Conservation (phyloP, 1,139 yeast genomes). For the Scheffersomyces quercinus region DNA sequence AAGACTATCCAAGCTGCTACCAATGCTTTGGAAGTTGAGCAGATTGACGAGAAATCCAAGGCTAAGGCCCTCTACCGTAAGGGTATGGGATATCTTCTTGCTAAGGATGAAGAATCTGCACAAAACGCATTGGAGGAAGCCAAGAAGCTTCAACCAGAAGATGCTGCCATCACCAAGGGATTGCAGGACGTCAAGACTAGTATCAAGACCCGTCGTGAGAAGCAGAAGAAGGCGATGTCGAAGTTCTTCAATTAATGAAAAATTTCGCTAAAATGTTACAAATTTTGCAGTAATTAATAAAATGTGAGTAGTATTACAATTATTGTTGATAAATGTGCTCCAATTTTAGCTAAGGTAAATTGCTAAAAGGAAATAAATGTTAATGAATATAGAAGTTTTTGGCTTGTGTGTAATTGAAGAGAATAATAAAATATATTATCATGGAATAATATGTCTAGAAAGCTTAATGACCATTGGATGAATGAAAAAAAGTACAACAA, state of each 20-base stretch:
- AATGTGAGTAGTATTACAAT: background rate
- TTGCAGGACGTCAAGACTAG: conserved; percentile 58
- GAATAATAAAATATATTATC: too few relatives aligned
- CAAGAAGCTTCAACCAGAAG: conserved; percentile 63
- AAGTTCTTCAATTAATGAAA: conserved; percentile 58
- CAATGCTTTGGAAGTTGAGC: conserved; percentile 65
- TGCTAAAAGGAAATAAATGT: too few relatives aligned
- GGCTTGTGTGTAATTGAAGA: too few relatives aligned
- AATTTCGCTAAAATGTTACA: background rate
- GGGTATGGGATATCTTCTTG: conserved; percentile 68
- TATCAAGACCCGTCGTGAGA: conserved; percentile 57
- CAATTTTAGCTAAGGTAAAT: too few relatives aligned
- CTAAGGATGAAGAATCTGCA: conserved; percentile 74
- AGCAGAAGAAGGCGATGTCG: conserved; percentile 82
- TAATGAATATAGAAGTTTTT: too few relatives aligned
- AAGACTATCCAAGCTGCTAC: conserved; percentile 62
- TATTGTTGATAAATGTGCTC: too few relatives aligned
- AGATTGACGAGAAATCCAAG: conserved; percentile 62
- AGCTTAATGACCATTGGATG: too few relatives aligned
- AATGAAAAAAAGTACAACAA: too few relatives aligned
- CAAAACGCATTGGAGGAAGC: conserved; percentile 68
- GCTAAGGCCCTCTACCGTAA: conserved; percentile 88
- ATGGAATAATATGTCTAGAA: too few relatives aligned
- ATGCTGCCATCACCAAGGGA: conserved; percentile 71
- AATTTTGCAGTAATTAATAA: background rate